A percentile compares a stretch with the other conserved stretches of the same genome.
These are phyloP conservation scores for Moricandia moricandioides DNA, from an alignment of 345 rosid species.

Conservation along the genomic window DNA sequence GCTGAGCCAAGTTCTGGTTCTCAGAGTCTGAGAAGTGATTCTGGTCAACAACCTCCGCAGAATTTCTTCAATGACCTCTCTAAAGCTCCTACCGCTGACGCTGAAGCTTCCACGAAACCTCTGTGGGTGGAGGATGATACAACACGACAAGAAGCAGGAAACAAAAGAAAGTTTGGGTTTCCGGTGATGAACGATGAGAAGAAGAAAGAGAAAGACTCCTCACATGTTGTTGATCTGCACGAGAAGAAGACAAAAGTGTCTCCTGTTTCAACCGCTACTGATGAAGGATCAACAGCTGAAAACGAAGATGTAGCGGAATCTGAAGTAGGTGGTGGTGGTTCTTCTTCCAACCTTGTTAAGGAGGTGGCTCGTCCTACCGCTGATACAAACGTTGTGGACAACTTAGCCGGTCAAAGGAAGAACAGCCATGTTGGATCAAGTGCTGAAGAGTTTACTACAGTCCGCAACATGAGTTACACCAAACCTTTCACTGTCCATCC, in stretches of 20 bases:
- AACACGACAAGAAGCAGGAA: slow-evolving; percentile 44
- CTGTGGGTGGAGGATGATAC: slow-evolving; percentile 74
- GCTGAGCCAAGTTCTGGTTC: slow-evolving; percentile 55
- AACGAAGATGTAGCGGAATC: slow-evolving; percentile 96
- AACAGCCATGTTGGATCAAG: slow-evolving; percentile 32
- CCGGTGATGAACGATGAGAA: slow-evolving; percentile 54
- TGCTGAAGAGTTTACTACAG: slow-evolving; percentile 53
- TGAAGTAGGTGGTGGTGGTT: slow-evolving; percentile 80
- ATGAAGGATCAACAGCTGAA: slow-evolving; percentile 88
- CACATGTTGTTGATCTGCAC: slow-evolving; percentile 44
- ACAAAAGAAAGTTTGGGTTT: slow-evolving; percentile 65
- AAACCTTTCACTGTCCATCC: slow-evolving; percentile 59
- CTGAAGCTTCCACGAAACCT: slow-evolving; percentile 54
- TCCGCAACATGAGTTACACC: slow-evolving; percentile 50
- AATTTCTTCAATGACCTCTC: slow-evolving; percentile 86
- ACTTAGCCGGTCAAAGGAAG: slow-evolving; percentile 39
- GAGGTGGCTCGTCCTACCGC: slow-evolving; percentile 48
- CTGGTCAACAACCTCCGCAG: slow-evolving; percentile 55
- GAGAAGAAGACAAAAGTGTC: slow-evolving; percentile 58
- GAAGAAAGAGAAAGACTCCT: slow-evolving; percentile 56
- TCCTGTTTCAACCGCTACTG: slow-evolving; percentile 73
- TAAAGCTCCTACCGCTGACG: slow-evolving; percentile 46
- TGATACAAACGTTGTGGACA: slow-evolving; percentile 42
- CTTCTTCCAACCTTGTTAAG: slow-evolving; percentile 62
- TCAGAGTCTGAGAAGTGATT: slow-evolving; percentile 65